Base-by-base conservation (phyloP, 2,329 filamentous ascomycete genomes). In the Rutstroemia sydowiana region DNA sequence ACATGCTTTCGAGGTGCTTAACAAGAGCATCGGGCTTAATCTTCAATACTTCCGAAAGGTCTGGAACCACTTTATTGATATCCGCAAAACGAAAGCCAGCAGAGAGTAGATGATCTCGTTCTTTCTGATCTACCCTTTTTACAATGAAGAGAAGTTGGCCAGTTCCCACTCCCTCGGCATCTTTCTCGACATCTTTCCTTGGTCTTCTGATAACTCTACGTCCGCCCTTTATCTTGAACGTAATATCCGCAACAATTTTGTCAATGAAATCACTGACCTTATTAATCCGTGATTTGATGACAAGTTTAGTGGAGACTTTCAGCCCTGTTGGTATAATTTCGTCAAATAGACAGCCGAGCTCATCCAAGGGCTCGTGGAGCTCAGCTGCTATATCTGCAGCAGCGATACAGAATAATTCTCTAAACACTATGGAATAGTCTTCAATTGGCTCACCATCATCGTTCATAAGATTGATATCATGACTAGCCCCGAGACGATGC, bases 341-440 rank as follows among this genome's bases (percentile, higher is more conserved):
- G 57, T 92, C 85, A 71, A 86, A 92, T 1, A 93, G 71, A 9
- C 81, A 73, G 5, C 88, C 88, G 7, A 87, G 69, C 3, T 81
- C 74, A 6, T 78, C 74, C 2, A 92, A 69, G 3, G 78, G 75
- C 39, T 79, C 77, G 54, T 81, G 79, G 56, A 91, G 73, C 48
- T 80, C 78, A 11, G 78, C 74, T 1, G 89, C 86, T 7, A 95
- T 76, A n/a, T 83, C 79, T 5, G 82, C 75, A 1, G 89, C 88
- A 2, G 88, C 85, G 9, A 88, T 75, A 63, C 88, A 95, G 66
- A 95, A 95, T 9, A 91, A 75, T 64, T 95, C 87, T 21, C 88
- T 82, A 65, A 95, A 90, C 1, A 91, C 75, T 14, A 84, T 72
- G 31, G 88, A 84, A 65, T 92, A 92, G 54, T 88, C 78, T 10